Conservation (phyloP, 2,329 filamentous ascomycete genomes). For the Aspergillus fumigatiaffinis region DNA sequence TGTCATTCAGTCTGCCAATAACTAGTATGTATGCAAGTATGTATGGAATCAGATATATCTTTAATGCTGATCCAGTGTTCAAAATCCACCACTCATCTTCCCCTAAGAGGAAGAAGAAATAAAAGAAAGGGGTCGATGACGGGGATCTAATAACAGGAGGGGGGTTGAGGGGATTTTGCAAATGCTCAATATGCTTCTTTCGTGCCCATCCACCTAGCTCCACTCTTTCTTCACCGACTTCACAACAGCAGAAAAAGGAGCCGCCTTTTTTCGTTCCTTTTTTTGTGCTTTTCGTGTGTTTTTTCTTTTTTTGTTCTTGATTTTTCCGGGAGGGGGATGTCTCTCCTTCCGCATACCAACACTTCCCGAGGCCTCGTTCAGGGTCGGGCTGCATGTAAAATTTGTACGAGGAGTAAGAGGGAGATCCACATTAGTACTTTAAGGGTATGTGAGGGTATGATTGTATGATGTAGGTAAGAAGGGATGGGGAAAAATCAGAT, state of each 20-base stretch:
- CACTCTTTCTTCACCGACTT: not conserved
- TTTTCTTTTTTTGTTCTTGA: not conserved
- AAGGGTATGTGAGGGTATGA: not conserved
- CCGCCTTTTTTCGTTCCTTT: conserved; percentile 9
- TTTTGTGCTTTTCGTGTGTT: conserved; percentile 1
- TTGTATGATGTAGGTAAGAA: not conserved
- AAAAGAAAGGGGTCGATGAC: conserved; percentile 3
- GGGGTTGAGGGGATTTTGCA: not conserved
- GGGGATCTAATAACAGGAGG: conserved; percentile 1
- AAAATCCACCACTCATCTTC: not conserved
- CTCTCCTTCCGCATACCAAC: not conserved
- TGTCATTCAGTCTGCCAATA: conserved; percentile 4
- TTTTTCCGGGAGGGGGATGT: conserved; percentile 7
- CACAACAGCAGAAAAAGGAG: not conserved
- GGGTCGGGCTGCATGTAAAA: not conserved
- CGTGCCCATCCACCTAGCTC: not conserved
- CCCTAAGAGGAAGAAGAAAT: not conserved
- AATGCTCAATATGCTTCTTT: conserved; percentile 2
- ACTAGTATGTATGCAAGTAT: conserved; percentile 10
- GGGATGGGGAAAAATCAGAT: conserved; percentile 1
- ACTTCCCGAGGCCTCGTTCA: not conserved
- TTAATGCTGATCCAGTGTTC: not conserved
- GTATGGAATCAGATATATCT: not conserved
- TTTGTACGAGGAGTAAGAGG: conserved; percentile 7
- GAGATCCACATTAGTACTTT: conserved; percentile 16